phyloP scores from a whole-genome alignment of 352 stramenopile species.

The Pythium scleroteichum region DNA sequence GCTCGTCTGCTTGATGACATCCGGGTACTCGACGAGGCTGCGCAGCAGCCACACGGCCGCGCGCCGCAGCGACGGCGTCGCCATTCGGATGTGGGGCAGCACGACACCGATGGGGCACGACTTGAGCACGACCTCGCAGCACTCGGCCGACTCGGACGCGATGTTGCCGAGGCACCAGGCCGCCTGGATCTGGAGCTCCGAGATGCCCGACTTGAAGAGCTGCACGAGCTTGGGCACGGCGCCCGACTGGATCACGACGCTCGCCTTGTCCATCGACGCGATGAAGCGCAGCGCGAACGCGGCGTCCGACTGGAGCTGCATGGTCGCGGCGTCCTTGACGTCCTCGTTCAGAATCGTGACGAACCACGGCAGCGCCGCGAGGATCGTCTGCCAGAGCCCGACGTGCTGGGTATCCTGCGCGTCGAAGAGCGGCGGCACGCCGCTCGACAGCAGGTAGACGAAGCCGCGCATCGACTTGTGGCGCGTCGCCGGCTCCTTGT shows the following conservation, averaged over 20 bases:
- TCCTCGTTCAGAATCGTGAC: slow-evolving; percentile 75
- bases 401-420: slow-evolving; percentile 81
- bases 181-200: slow-evolving; percentile 86
- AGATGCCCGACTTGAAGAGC: slow-evolving; percentile 85
- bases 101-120: slow-evolving; percentile 67
- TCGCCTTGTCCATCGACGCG: slow-evolving; percentile 87
- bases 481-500: slow-evolving; percentile 64
- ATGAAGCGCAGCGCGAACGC: slow-evolving; percentile 88
- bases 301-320: slow-evolving; percentile 84
- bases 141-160: slow-evolving; percentile 68
- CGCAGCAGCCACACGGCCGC: slow-evolving; percentile 82
- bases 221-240: slow-evolving; percentile 78
- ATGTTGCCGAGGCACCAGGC: slow-evolving; percentile 89
- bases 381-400: slow-evolving; percentile 78
- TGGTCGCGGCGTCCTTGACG: slow-evolving; percentile 54
- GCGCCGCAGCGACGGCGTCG: slow-evolving; percentile 73
- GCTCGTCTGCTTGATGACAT: slow-evolving; percentile 59
- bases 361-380: slow-evolving; percentile 80
- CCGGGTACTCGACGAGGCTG: slow-evolving; percentile 83
- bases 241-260: slow-evolving; percentile 66
- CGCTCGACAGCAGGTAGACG: slow-evolving; percentile 84
- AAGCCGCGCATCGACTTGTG: slow-evolving; percentile 88
- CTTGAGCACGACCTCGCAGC: slow-evolving; percentile 75
- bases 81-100: slow-evolving; percentile 82
- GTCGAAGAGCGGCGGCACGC: slow-evolving; percentile 83